Percentiles rank a stretch among this genome's conserved stretches.
Evolutionary conservation across 2,329 filamentous ascomycete genomes (phyloP).

Genomic region (Beauveria pseudobassiana): DNA sequence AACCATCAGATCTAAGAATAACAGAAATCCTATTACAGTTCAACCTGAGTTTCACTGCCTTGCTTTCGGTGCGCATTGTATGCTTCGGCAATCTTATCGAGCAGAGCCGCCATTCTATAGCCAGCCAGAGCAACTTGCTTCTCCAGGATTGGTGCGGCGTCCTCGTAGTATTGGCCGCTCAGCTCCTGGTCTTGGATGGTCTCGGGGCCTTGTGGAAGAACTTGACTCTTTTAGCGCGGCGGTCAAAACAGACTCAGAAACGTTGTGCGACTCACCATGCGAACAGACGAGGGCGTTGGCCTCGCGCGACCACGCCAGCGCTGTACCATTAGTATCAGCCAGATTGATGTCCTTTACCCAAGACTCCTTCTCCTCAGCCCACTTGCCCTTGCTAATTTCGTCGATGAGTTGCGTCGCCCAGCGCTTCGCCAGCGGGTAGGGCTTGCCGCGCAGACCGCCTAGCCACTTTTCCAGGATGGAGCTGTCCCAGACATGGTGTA

Average conservation of each 20-base stretch:
- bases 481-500: constrained; percentile 69
- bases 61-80: constrained; percentile 18
- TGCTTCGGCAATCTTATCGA: constrained; percentile 52
- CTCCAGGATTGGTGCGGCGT: constrained; percentile 57
- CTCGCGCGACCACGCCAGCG: constrained; percentile 57
- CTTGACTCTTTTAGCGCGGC: constrained; percentile 24
- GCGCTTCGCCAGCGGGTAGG: constrained; percentile 40
- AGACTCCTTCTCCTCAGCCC: constrained; percentile 34
- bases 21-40: constrained; percentile 19
- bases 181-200: constrained; percentile 55
- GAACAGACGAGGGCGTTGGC: constrained; percentile 55
- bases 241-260: not conserved
- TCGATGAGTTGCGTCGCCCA: constrained; percentile 51
- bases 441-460: constrained; percentile 43
- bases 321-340: constrained; percentile 44
- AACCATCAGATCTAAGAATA: not conserved
- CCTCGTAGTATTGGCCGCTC: constrained; percentile 54
- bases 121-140: constrained; percentile 61
- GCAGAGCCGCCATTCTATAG: constrained; percentile 59
- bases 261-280: constrained; percentile 38
- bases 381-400: constrained; percentile 51
- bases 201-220: constrained; percentile 53
- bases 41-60: constrained; percentile 16
- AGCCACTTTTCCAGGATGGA: constrained; percentile 59
- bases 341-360: constrained; percentile 55